Evolutionary conservation across 352 stramenopile genomes (phyloP).

Genomic region (Phytophthora sp.): DNA sequence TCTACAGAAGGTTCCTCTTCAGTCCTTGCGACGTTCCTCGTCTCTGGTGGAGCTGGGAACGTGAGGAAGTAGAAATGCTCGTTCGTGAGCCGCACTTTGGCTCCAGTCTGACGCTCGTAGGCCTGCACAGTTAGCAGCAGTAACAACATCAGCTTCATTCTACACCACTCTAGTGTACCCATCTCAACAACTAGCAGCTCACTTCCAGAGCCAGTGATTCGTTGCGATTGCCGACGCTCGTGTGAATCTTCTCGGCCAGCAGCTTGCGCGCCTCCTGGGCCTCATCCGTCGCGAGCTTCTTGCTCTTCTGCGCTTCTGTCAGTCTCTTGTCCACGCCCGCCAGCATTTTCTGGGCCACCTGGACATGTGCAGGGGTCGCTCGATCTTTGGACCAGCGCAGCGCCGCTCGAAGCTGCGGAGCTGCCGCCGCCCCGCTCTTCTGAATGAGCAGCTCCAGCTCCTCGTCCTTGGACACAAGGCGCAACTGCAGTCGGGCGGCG

Average conservation of each 20-base stretch:
- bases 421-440: conserved; percentile 48
- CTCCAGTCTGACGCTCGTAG: conserved; percentile 70
- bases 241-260: conserved; percentile 65
- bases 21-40: background rate
- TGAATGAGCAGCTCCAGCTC: conserved; percentile 60
- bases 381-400: conserved; percentile 55
- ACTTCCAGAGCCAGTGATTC: conserved; percentile 67
- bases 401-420: conserved; percentile 52
- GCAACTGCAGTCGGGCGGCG: conserved; percentile 47
- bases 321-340: conserved; percentile 51
- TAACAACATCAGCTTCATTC: background rate
- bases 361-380: conserved; percentile 33
- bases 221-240: conserved; percentile 72
- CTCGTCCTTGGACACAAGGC: conserved; percentile 61
- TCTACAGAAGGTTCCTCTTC: conserved; percentile 13
- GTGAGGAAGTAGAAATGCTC: conserved; percentile 70
- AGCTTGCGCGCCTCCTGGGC: conserved; percentile 46
- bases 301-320: conserved; percentile 44
- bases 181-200: background rate
- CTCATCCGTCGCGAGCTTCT: conserved; percentile 47
- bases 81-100: conserved; percentile 66
- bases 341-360: conserved; percentile 43
- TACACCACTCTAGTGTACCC: background rate
- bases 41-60: conserved; percentile 43
- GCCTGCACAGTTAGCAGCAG: conserved; percentile 26